phyloP scores from a whole-genome alignment of 768 basidiomycete species.

The Thelephora ganbajun region DNA sequence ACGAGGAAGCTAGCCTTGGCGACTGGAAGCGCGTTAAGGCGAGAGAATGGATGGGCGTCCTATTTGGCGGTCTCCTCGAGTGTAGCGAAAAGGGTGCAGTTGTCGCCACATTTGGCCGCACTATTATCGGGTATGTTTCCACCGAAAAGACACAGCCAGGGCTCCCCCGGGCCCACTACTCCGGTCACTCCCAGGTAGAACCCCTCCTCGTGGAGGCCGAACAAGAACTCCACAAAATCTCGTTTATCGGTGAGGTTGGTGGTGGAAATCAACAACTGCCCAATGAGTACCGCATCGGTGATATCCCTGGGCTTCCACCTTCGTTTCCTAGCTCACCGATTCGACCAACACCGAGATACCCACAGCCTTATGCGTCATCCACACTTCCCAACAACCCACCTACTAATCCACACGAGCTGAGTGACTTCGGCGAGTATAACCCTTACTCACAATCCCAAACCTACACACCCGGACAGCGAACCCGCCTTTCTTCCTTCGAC shows the following conservation, averaged over 20 bases:
- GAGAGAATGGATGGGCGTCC: constrained; percentile 61
- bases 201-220: constrained; percentile 49
- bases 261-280: constrained; percentile 10
- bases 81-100: constrained; percentile 65
- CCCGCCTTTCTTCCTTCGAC: too few relatives aligned
- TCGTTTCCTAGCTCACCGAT: not conserved
- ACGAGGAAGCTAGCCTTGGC: constrained; percentile 63
- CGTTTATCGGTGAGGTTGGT: constrained; percentile 26
- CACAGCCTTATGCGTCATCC: constrained; percentile 1
- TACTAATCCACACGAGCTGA: too few relatives aligned
- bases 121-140: constrained; percentile 50
- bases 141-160: constrained; percentile 75
- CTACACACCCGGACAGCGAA: too few relatives aligned
- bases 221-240: constrained; percentile 37
- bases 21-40: constrained; percentile 72
- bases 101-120: constrained; percentile 3
- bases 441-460: too few relatives aligned
- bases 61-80: constrained; percentile 81
- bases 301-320: not conserved
- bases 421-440: too few relatives aligned
- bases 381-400: not conserved
- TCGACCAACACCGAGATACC: not conserved
- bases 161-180: constrained; percentile 57
- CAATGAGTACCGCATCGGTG: not conserved
- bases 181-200: constrained; percentile 48